Evolutionary conservation across 2,329 filamentous ascomycete genomes (phyloP).

Genomic region (Epichloe brachyelytri): DNA sequence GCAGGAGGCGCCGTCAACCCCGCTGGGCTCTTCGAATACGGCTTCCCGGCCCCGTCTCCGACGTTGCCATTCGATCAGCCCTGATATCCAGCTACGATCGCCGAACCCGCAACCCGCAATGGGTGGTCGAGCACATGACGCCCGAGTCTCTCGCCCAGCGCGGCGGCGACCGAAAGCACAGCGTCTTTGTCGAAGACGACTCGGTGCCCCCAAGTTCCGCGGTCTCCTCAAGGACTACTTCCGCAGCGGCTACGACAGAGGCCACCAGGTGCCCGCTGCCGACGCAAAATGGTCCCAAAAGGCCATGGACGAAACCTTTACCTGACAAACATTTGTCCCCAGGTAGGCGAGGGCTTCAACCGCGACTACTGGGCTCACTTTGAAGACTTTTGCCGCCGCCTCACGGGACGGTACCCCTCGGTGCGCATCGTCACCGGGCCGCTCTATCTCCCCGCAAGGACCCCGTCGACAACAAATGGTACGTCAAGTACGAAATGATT

Average conservation of each 20-base stretch:
- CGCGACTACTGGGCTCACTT: constrained; percentile 99
- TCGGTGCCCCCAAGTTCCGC: constrained; percentile 76
- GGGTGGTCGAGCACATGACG: constrained; percentile 96
- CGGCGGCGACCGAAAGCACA: constrained; percentile 74
- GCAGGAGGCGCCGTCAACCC: constrained; percentile 50
- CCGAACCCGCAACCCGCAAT: constrained; percentile 78
- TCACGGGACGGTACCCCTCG: constrained; percentile 69
- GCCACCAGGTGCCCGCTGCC: constrained; percentile 92
- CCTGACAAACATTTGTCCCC: constrained; percentile 93
- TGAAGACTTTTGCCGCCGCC: constrained; percentile 84
- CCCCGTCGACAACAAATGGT: constrained; percentile 79
- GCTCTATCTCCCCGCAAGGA: constrained; percentile 78
- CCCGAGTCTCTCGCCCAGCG: constrained; percentile 62
- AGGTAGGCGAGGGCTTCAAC: constrained; percentile 97
- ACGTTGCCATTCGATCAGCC: constrained; percentile 63
- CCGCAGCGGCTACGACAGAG: constrained; percentile 86
- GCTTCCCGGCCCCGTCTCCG: constrained; percentile 81
- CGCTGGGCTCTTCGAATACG: constrained; percentile 66
- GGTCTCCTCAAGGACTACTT: constrained; percentile 88
- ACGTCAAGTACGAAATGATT: constrained; percentile 90
- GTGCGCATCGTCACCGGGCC: constrained; percentile 90
- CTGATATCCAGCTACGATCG: constrained; percentile 86
- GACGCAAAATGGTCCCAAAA: constrained; percentile 91
- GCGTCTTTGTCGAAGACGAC: constrained; percentile 69
- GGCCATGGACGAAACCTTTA: constrained; percentile 89